Conservation (phyloP, 2,329 filamentous ascomycete species). For the Pyrenophora teres region DNA sequence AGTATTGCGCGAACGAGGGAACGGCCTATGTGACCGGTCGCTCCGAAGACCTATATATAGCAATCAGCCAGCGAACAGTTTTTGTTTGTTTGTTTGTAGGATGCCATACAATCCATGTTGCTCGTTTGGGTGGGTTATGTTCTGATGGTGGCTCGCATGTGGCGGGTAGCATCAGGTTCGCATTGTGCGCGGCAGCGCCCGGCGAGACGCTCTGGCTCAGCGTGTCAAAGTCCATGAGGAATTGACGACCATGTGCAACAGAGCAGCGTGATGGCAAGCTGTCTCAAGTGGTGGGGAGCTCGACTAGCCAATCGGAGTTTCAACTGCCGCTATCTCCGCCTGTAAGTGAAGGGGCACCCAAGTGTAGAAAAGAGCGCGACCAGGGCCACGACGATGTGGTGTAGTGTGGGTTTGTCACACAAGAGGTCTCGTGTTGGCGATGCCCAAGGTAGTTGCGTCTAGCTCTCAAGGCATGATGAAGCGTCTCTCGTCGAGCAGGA, state of each 20-base stretch:
- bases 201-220: slow-evolving; percentile 46
- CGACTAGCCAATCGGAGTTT: slow-evolving; percentile 37
- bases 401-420: neutral
- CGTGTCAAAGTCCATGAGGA: slow-evolving; percentile 43
- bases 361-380: neutral
- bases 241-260: slow-evolving; percentile 12
- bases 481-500: slow-evolving; percentile 35
- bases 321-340: slow-evolving; percentile 22
- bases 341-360: slow-evolving; percentile 9
- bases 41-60: slow-evolving; percentile 73
- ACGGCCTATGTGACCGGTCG: slow-evolving; percentile 95
- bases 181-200: slow-evolving; percentile 37
- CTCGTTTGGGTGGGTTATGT: slow-evolving; percentile 70
- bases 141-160: slow-evolving; percentile 84
- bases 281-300: slow-evolving; percentile 31
- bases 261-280: slow-evolving; percentile 15
- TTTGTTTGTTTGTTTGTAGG: neutral
- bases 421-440: neutral
- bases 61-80: neutral
- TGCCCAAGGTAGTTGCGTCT: neutral
- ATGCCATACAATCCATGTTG: slow-evolving; percentile 81
- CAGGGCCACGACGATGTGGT: neutral
- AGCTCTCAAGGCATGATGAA: slow-evolving; percentile 28
- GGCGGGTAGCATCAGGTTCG: slow-evolving; percentile 68
- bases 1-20: slow-evolving; percentile 85